Conservation (phyloP, 2,329 filamentous ascomycete genomes). For the Beauveria brongniartii region DNA sequence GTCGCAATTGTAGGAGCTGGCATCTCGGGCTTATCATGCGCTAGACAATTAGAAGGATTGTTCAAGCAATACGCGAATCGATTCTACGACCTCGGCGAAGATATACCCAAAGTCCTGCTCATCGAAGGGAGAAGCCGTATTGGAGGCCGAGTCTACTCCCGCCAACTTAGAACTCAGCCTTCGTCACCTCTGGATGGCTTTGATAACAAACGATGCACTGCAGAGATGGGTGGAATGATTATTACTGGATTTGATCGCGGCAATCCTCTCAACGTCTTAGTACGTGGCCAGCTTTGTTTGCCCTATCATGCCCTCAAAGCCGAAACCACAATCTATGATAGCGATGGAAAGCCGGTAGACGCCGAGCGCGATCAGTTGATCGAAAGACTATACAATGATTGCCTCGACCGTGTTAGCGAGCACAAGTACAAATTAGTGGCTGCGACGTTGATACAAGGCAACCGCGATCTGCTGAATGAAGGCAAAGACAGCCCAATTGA, state of each 20-base stretch:
- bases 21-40: constrained; percentile 88
- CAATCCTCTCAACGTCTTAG: constrained; percentile 84
- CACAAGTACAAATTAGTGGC: constrained; percentile 74
- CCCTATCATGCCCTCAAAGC: constrained; percentile 73
- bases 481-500: constrained; percentile 70
- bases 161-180: constrained; percentile 52
- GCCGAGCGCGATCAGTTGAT: constrained; percentile 70
- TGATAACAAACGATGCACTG: constrained; percentile 62
- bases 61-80: constrained; percentile 70
- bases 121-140: constrained; percentile 82
- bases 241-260: constrained; percentile 95
- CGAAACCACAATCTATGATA: constrained; percentile 86
- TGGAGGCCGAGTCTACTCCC: constrained; percentile 90
- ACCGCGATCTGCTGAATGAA: constrained; percentile 71
- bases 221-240: constrained; percentile 97
- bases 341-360: constrained; percentile 69
- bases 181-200: constrained; percentile 40
- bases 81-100: constrained; percentile 57
- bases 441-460: constrained; percentile 69
- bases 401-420: constrained; percentile 81
- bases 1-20: constrained; percentile 86
- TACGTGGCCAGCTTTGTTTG: constrained; percentile 82
- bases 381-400: constrained; percentile 90
- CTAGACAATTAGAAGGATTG: constrained; percentile 80
- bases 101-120: constrained; percentile 65